Conservation (phyloP, 257 asterid species). For the Phtheirospermum japonicum region DNA sequence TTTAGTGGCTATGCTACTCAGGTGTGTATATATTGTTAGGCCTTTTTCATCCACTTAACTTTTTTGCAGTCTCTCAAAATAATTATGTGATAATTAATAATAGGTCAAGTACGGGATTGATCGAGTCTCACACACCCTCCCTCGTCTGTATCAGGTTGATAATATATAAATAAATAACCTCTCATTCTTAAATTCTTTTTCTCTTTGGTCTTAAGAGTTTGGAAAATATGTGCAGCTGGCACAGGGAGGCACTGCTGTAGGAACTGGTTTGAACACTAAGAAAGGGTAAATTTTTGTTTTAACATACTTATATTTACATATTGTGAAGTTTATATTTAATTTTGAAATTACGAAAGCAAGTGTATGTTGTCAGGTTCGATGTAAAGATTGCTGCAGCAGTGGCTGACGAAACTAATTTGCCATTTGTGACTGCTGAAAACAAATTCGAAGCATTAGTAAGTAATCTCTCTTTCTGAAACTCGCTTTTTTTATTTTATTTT, state of each 20-base stretch:
- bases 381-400: conserved; percentile 94
- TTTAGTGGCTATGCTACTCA: conserved; percentile 98
- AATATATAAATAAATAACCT: conserved; percentile 18
- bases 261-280: conserved; percentile 95
- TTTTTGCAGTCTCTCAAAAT: conserved; percentile 21
- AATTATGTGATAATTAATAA: conserved; percentile 12
- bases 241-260: conserved; percentile 99
- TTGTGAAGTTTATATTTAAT: neutral
- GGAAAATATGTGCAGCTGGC: conserved; percentile 73
- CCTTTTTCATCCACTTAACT: conserved; percentile 16
- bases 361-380: conserved; percentile 65
- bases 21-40: conserved; percentile 52
- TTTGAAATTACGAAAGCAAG: conserved; percentile 9
- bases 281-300: conserved; percentile 56
- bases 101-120: conserved; percentile 95
- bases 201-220: conserved; percentile 34
- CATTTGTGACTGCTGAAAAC: conserved; percentile 98
- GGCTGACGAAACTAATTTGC: conserved; percentile 91
- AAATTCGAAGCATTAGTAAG: conserved; percentile 95
- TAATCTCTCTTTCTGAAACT: conserved; percentile 31
- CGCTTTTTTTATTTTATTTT: neutral
- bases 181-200: conserved; percentile 23
- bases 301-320: too few species aligned
- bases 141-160: conserved; percentile 86
- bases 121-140: conserved; percentile 79